Evolutionary conservation across 176 grass and related monocot genomes (phyloP), one percentile per base, ranked within the genome.

Genomic region (Puya raimondii): DNA sequence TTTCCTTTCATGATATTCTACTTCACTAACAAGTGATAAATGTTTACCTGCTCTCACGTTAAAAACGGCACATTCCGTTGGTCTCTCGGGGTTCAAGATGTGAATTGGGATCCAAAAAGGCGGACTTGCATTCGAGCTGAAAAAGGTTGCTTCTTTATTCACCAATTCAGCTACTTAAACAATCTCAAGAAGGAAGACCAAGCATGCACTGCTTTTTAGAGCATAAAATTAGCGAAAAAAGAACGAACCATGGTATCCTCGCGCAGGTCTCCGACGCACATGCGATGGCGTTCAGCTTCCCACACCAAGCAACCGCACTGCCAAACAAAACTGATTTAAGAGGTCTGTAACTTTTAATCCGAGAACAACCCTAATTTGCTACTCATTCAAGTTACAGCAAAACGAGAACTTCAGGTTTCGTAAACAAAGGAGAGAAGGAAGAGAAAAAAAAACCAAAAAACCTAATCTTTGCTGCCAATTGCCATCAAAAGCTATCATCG

Each of bases 91-190:
- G 79, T 99, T 99, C 72, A 99, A 54, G 66, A 93, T 86, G 79
- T 99, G 94, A 88, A 99, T 93, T 9, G 94, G 94, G 79, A 99
- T 93, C 94, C 94, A 99, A 80, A 99, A 99, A 61, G 94, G 94
- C 52, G 94, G 82, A 2, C 85, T 93, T 78, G 90, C 80, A 76
- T 80, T 93, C 23, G 94, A 93, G 76, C 89, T 99, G 94, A 68
- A 77, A 77, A 59, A 58, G 23, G 5, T 10, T 42, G 23, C 63
- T 10, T 11, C 1, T 6, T 20, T n/a, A 10, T 20, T 16, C 13
- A 25, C 0, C 14, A 26, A 51, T 57, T 57, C 53, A 17, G 1
- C 53, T 57, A 57, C 15, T 57, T 57, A 16, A 13, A 16, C 25
- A 47, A 49, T 27, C 16, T 11, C 49, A 8, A 53, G 48, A 23